Conservation (phyloP, 805 yeast species). For the Wickerhamiella musiphila region DNA sequence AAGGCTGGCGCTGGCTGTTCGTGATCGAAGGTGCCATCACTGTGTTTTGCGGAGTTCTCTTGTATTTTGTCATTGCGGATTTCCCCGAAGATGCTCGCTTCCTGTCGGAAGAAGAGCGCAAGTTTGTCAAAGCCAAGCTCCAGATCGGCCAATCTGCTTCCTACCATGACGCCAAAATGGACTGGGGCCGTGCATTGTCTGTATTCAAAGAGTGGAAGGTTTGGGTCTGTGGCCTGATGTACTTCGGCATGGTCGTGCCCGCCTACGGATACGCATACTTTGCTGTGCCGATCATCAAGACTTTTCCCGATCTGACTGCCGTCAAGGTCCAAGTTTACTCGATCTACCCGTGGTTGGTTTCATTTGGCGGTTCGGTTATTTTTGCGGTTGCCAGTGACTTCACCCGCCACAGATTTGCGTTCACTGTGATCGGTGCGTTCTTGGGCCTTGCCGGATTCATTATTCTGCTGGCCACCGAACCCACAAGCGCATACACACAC, state of each 20-base stretch:
- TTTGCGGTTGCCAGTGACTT: constrained; percentile 47
- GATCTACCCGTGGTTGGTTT: constrained; percentile 69
- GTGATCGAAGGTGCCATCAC: constrained; percentile 33
- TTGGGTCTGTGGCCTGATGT: constrained; percentile 40
- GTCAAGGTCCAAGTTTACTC: constrained; percentile 65
- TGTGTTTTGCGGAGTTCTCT: constrained; percentile 17
- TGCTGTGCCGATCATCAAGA: constrained; percentile 46
- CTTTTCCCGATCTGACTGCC: constrained; percentile 50
- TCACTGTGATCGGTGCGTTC: constrained; percentile 12
- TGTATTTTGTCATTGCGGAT: constrained; percentile 42
- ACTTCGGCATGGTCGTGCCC: constrained; percentile 51
- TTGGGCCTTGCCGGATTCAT: constrained; percentile 36
- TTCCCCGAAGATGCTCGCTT: constrained; percentile 54
- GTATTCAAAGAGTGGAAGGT: constrained; percentile 45
- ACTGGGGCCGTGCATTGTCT: constrained; percentile 28
- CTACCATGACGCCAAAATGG: constrained; percentile 31
- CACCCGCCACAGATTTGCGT: constrained; percentile 23
- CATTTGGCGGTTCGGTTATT: constrained; percentile 49
- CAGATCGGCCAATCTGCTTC: constrained; percentile 34
- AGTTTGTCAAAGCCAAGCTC: constrained; percentile 39
- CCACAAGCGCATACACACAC: constrained; percentile 24
- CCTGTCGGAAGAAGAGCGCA: constrained; percentile 32
- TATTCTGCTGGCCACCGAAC: constrained; percentile 33
- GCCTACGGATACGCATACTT: constrained; percentile 62
- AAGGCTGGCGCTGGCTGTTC: constrained; percentile 40